Conservation (phyloP, 805 yeast species). For the Sugiyamaella valdiviana region DNA sequence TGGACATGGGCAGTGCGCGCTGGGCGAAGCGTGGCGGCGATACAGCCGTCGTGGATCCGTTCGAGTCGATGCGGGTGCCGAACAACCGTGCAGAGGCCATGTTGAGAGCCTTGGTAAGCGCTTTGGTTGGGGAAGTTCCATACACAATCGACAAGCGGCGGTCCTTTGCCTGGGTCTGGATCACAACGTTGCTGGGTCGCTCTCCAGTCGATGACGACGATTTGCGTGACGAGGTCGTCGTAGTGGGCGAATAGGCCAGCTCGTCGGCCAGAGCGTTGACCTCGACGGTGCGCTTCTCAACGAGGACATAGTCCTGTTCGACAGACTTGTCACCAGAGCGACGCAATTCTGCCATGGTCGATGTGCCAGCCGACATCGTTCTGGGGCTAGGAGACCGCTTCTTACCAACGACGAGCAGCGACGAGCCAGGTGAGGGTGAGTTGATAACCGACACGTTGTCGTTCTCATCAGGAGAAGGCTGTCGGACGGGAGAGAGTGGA, state of each 20-base stretch:
- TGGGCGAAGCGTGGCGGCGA: constrained; percentile 23
- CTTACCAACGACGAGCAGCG: constrained; percentile 15
- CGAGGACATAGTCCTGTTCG: constrained; percentile 90
- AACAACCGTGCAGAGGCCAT: constrained; percentile 83
- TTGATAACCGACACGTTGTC: constrained; percentile 1
- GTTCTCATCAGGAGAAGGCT: background rate
- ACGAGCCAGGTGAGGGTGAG: constrained; percentile 22
- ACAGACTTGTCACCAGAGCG: constrained; percentile 2
- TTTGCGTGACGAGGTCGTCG: background rate
- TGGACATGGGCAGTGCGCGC: constrained; percentile 16
- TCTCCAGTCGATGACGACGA: background rate
- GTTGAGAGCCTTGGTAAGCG: constrained; percentile 79
- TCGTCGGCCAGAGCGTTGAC: constrained; percentile 95
- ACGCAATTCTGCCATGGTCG: background rate
- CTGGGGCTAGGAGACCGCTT: background rate
- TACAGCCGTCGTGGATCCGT: constrained; percentile 14
- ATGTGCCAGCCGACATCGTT: too few relatives aligned
- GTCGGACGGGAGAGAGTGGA: background rate
- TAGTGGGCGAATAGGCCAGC: constrained; percentile 43
- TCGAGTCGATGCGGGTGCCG: constrained; percentile 40
- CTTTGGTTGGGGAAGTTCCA: constrained; percentile 64
- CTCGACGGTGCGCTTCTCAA: constrained; percentile 90
- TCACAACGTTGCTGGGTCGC: background rate
- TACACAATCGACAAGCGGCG: constrained; percentile 31
- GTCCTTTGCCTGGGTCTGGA: constrained; percentile 5